phyloP scores from a whole-genome alignment of 331 rosid species.

The Dryas integrifolia region DNA sequence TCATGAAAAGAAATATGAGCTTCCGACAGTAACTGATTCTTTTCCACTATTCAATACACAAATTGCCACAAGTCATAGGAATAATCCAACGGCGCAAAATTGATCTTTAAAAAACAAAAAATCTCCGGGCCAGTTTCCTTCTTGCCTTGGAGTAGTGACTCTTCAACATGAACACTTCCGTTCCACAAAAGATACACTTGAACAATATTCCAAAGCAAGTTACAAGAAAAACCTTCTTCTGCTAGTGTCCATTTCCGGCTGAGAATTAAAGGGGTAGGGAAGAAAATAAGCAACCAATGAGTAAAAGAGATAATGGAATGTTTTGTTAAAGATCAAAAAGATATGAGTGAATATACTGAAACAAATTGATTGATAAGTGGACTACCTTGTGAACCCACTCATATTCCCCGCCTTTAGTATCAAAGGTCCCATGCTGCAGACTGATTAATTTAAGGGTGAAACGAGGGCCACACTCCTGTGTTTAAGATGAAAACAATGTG shows the following conservation, averaged over 20 bases:
- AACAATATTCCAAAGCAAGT: slow-evolving; percentile 27
- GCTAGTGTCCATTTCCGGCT: slow-evolving; percentile 99
- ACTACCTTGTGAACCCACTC: slow-evolving; percentile 97
- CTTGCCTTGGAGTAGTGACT: neutral
- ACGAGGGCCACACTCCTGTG: slow-evolving; percentile 92
- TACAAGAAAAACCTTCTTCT: slow-evolving; percentile 91
- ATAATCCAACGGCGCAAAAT: neutral
- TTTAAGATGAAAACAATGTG: neutral
- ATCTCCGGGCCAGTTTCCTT: slow-evolving; percentile 7
- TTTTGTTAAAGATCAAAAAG: neutral
- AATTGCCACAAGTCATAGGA: slow-evolving; percentile 20
- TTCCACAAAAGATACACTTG: slow-evolving; percentile 16
- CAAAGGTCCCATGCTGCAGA: slow-evolving; percentile 84
- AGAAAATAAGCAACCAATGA: slow-evolving; percentile 14
- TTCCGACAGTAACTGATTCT: neutral
- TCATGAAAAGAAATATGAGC: slow-evolving; percentile 16
- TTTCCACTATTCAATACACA: slow-evolving; percentile 9
- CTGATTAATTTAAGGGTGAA: slow-evolving; percentile 78
- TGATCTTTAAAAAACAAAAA: slow-evolving; percentile 1
- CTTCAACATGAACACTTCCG: slow-evolving; percentile 8
- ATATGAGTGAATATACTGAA: neutral
- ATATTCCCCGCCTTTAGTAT: slow-evolving; percentile 72
- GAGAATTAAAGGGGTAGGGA: slow-evolving; percentile 22
- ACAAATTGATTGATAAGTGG: slow-evolving; percentile 3
- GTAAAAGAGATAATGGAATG: neutral